Base-by-base conservation (phyloP, 2,329 filamentous ascomycete genomes). In the Epichloe baconii region DNA sequence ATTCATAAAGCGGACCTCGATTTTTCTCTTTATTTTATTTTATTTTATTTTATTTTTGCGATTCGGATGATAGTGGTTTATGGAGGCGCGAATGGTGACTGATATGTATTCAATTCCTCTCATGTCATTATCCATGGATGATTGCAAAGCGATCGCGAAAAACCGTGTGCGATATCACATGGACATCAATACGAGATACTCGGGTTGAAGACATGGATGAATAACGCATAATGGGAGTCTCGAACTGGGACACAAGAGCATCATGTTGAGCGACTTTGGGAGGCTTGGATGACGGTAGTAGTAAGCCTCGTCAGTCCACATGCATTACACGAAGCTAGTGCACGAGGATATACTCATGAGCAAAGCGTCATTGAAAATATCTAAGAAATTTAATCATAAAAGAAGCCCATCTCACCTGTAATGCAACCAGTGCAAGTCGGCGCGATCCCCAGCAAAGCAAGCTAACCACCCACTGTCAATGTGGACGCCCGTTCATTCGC, bases 61-160 rank as follows among this genome's bases (percentile, higher is more conserved):
- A 45, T 47, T 17, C 44, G 37, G 15, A 47, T 47, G 12, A 5
- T 23, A 23, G n/a, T 17, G 15, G 17, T 23, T 37, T 43, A 34
- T 12, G 23, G 26, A 43, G 19, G 36, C 6, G 31, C 37, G 4
- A 15, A 40, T 14, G 46, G 45, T 37, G 59, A 57, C 59, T 62
- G 53, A 62, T 59, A 61, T 61, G 60, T 62, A 58, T 60, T 55
- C 59, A 62, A 55, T 42, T 46, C 31, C n/a, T 35, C 53, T 58
- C 54, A 57, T 44, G 48, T 36, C 23, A 31, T 36, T 43, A 49
- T 37, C 31, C 3, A 12, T 36, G 46, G 15, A 51, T 50, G 21
- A 44, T 49, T 43, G 49, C 41, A 51, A 37, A 36, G 37, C 14
- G 35, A 19, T 44, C 10, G 19, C 15, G 46, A 51, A 38, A 38